phyloP scores from a whole-genome alignment of 805 yeast genomes.

The Starmerella gropengiesseri region DNA sequence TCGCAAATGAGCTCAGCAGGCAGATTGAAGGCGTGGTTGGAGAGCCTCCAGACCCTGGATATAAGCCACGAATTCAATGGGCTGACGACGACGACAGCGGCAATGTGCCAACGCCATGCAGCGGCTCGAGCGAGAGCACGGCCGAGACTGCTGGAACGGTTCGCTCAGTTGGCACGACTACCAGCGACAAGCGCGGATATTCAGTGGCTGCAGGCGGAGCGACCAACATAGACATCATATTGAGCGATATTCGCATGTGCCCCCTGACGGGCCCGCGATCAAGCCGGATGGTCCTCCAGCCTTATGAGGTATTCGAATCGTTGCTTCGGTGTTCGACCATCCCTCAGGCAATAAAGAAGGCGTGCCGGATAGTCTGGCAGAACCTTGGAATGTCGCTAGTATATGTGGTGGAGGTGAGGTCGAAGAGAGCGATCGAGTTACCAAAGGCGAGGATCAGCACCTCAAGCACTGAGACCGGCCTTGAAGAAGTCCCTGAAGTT shows the following conservation, averaged over 20 bases:
- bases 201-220: not conserved
- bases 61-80: slow-evolving; percentile 9
- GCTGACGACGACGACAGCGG: not conserved
- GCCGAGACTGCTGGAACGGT: not conserved
- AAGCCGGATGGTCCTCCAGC: slow-evolving; percentile 19
- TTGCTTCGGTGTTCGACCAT: slow-evolving; percentile 21
- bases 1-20: slow-evolving; percentile 12
- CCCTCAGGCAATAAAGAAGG: slow-evolving; percentile 24
- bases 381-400: slow-evolving; percentile 24
- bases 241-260: not conserved
- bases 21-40: slow-evolving; percentile 6
- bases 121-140: not conserved
- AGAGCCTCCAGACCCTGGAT: not conserved
- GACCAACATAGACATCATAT: not conserved
- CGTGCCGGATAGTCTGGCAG: slow-evolving; percentile 23
- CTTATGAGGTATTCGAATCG: slow-evolving; percentile 25
- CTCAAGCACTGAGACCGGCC: not conserved
- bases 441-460: not conserved
- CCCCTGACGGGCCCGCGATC: slow-evolving; percentile 7
- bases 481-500: not conserved
- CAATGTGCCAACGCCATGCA: not conserved
- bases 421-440: not conserved
- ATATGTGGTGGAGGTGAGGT: slow-evolving; percentile 25
- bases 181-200: no score
- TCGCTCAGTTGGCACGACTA: no score